These are phyloP conservation scores for Colletotrichum caudatum DNA, from an alignment of 2,329 filamentous ascomycete genomes.

Conservation along the genomic window DNA sequence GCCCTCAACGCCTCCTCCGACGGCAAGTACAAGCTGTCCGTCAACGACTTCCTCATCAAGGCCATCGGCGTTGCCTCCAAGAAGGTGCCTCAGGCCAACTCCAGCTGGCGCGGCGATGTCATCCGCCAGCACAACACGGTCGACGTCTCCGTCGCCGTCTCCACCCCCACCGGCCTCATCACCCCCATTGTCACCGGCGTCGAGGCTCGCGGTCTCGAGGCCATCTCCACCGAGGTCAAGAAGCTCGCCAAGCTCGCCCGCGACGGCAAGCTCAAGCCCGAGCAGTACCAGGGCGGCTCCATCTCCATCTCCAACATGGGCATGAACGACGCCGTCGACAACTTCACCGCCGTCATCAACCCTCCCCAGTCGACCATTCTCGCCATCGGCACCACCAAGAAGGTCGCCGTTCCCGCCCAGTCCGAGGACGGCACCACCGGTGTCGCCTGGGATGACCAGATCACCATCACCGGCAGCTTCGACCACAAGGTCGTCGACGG, in stretches of 20 bases:
- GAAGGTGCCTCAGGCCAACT: slow-evolving; percentile 97
- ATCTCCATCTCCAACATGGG: slow-evolving; percentile 99
- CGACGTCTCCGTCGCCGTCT: slow-evolving; percentile 95
- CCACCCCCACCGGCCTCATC: slow-evolving; percentile 93
- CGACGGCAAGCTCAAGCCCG: slow-evolving; percentile 98
- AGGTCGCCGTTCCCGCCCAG: slow-evolving; percentile 82
- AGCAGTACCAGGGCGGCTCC: slow-evolving; percentile 98
- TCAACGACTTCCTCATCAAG: slow-evolving; percentile 99
- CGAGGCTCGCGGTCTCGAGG: slow-evolving; percentile 85
- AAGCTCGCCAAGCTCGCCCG: slow-evolving; percentile 96
- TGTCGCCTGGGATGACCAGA: slow-evolving; percentile 97
- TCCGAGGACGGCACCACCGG: slow-evolving; percentile 80
- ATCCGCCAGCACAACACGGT: slow-evolving; percentile 95
- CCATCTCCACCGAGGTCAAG: slow-evolving; percentile 91
- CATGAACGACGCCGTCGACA: slow-evolving; percentile 96
- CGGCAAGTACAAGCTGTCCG: slow-evolving; percentile 98
- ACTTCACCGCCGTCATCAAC: slow-evolving; percentile 99
- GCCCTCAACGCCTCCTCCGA: slow-evolving; percentile 90
- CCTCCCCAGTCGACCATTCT: slow-evolving; percentile 96
- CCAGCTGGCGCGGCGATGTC: slow-evolving; percentile 89
- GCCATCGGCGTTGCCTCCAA: slow-evolving; percentile 87
- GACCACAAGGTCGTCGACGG: slow-evolving; percentile 99
- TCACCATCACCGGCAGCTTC: slow-evolving; percentile 93
- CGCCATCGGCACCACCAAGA: slow-evolving; percentile 93
- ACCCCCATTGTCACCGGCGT: slow-evolving; percentile 96